Evolutionary conservation across 1,139 yeast species (phyloP), one percentile per base, ranked within the genome.

Genomic region (Kodamaea sp.): DNA sequence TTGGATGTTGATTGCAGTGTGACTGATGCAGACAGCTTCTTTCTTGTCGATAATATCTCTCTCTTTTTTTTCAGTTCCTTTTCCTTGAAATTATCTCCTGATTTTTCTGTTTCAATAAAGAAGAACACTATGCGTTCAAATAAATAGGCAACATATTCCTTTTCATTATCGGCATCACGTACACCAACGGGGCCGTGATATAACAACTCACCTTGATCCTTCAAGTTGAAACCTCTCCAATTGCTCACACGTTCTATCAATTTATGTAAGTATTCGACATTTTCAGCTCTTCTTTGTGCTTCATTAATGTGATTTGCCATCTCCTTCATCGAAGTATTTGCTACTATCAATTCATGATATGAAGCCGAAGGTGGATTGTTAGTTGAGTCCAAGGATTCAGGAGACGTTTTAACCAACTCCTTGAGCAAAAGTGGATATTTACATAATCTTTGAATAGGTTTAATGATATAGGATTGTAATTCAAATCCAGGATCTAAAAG

Each of bases 381-480:
- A 10, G 55, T 47, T 4, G 38, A 12, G 45, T 64, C 67, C 8
- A 43, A 37, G 7, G 47, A 31, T 28, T 58, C 64, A 3, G 64
- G 58, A 2, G 90, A 77, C 35, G 70, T 60, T 56, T 89, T 89
- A 34, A 86, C 61, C 42, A 94, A 70, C 54, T 88, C 95, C 48
- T 78, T 79, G 42, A 92, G 64, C 35, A 92, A 68, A 36, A 94
- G 65, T 2, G 98, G 98, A 59, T 92, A 92, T 60, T 90, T 88
- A 69, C 97, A 88, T 25, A 92, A 73, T 50, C 98, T 77, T 67
- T 92, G 99, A 31, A 92, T 88, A 0, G 99, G 99, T 60, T 92
- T 92, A 51, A 92, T 78, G 35, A 94, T 73, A 59, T 86, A 86
- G 38, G 95, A 83, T 55, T 88, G 97, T 39, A 92, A 70, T 60